These are phyloP conservation scores for Coemansia sp. DNA, from an alignment of 192 early-diverging fungal genomes.

Conservation along the genomic window DNA sequence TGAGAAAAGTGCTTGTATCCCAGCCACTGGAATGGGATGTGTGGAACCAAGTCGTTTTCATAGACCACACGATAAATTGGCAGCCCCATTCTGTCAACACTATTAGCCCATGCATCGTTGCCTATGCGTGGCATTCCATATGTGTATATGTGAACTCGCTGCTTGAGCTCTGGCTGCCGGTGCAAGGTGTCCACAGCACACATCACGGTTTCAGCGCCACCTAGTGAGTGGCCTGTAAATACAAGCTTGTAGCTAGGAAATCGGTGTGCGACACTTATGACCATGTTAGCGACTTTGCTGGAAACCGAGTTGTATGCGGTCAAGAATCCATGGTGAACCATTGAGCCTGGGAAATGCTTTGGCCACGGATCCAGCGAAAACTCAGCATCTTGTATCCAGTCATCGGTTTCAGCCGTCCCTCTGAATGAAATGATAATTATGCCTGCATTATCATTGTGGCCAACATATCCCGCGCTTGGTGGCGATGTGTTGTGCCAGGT, in stretches of 20 bases:
- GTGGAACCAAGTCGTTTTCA: conserved; percentile 49
- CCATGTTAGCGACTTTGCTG: conserved; percentile 9
- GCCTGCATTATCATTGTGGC: conserved; percentile 28
- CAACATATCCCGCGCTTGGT: conserved; percentile 40
- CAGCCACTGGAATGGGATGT: conserved; percentile 53
- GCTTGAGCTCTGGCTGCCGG: conserved; percentile 22
- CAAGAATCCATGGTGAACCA: conserved; percentile 53
- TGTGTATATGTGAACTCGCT: conserved; percentile 43
- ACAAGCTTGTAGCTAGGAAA: conserved; percentile 44
- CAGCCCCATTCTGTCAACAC: conserved; percentile 23
- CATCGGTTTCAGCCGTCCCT: conserved; percentile 30
- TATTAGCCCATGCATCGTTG: conserved; percentile 39
- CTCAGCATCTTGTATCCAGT: conserved; percentile 50
- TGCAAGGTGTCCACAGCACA: conserved; percentile 36
- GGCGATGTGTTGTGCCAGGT: conserved; percentile 42
- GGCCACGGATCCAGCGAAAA: conserved; percentile 52
- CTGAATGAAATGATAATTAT: conserved; percentile 41
- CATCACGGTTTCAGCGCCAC: conserved; percentile 47
- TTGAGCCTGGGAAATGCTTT: conserved; percentile 34
- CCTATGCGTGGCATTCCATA: conserved; percentile 52
- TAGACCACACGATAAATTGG: conserved; percentile 40
- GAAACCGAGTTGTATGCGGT: conserved; percentile 42
- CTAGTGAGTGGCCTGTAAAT: conserved; percentile 54
- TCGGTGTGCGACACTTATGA: conserved; percentile 13
- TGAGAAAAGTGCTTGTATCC: conserved; percentile 46